Base-by-base conservation (phyloP, 768 basidiomycete genomes). In the Amanita jacksonii region DNA sequence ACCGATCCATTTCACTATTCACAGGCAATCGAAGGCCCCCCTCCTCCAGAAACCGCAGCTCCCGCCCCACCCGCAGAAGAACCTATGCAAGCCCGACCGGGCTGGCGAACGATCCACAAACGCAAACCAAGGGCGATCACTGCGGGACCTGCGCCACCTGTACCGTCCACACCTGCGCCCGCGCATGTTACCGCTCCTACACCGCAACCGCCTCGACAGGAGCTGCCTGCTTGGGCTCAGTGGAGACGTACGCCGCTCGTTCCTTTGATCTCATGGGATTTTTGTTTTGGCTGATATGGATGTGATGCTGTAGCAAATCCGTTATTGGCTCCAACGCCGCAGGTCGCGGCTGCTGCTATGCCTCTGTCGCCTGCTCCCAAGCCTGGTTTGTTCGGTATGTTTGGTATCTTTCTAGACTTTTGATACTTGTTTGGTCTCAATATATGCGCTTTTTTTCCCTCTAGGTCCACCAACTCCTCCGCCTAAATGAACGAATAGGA, bases 151-250 rank as follows among this genome's bases (percentile, higher is more conserved):
- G 54, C 62, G 15, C 69, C 63, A 7, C 59, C 61, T 2, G 58
- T 64, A 1, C 61, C 65, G 4, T 67, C 65, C 12, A 64, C 71
- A 5, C 61, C 68, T 1, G 55, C 65, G 0, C 56, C 61, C 4
- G 57, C 66, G 9, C 67, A 64, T 13, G 68, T 67, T 0, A 65
- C 70, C 0, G 57, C 55, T 0, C 64, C 70, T 1, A 68, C 68
- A 5, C 62, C 69, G 7, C 24, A 25, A 8, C 69, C 70, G 0
- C 66, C 74, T 0, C 72, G 74, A 53, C 69, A 73, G 0, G 70
- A 73, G 27, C 15, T 76, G 22, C 84, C 85, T n/a, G 75, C 86
- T 1, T 89, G 86, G 86, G 77, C 85, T 0, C 84, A 87, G 52
- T 89, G 85, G 86, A 71, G 79, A 67, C 86, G 85, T 89, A 57